Evolutionary conservation across 78 protist species (phyloP).

Genomic region (Bigelowiella natans): DNA sequence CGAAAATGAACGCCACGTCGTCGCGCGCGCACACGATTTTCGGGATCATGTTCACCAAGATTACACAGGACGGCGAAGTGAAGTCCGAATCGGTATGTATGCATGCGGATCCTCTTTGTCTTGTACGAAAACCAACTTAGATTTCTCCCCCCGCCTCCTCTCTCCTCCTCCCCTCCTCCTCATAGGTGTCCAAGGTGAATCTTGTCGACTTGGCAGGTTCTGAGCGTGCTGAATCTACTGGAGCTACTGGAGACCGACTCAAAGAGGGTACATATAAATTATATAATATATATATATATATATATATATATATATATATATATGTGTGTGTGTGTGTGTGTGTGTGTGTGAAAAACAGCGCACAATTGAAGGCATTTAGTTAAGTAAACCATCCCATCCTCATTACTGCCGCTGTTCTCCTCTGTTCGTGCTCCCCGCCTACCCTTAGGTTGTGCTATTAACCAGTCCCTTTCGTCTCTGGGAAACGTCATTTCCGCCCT

Average conservation of each 20-base stretch:
- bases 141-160: no score
- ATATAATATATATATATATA: no score
- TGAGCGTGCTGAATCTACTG: constrained; percentile 61
- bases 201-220: constrained; percentile 86
- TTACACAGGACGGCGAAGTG: not conserved
- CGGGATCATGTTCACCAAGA: constrained; percentile 23
- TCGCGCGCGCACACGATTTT: constrained; percentile 60
- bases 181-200: constrained; percentile 22
- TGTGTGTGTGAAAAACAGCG: constrained; percentile 43
- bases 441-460: not conserved
- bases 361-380: constrained; percentile 57
- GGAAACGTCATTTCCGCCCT: constrained; percentile 10
- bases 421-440: no score
- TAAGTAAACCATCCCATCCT: constrained; percentile 57
- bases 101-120: not conserved
- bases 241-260: constrained; percentile 50
- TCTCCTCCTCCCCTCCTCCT: not conserved
- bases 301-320: no score
- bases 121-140: no score
- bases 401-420: no score
- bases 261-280: constrained; percentile 46
- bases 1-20: constrained; percentile 56
- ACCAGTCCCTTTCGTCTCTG: not conserved
- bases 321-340: no score
- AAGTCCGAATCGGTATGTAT: not conserved